Evolutionary conservation across 345 rosid species (phyloP).

Genomic region (Brassica cretica): DNA sequence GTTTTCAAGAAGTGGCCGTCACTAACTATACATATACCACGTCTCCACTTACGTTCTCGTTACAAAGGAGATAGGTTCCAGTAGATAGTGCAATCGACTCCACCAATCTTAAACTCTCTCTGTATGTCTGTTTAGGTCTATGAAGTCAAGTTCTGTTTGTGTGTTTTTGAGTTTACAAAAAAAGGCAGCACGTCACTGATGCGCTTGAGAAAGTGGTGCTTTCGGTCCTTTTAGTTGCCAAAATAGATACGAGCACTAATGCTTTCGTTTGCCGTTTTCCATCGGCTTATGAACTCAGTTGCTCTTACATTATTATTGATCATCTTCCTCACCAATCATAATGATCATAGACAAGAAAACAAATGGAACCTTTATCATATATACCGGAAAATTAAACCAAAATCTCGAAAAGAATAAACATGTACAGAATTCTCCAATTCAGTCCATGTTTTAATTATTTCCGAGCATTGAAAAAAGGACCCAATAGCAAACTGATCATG

Average conservation of each 20-base stretch:
- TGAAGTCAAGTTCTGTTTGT: background rate
- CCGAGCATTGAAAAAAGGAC: conserved; percentile 29
- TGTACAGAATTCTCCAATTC: background rate
- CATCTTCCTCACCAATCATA: background rate
- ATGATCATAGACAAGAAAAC: too few species aligned
- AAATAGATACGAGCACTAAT: conserved; percentile 33
- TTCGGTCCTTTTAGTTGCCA: conserved; percentile 47
- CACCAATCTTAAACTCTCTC: background rate
- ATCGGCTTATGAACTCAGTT: conserved; percentile 38
- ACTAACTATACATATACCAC: background rate
- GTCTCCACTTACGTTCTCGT: background rate
- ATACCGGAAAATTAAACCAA: background rate
- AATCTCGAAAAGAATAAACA: background rate
- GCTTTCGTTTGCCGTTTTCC: conserved; percentile 37
- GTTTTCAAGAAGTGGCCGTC: background rate
- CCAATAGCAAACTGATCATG: conserved; percentile 24
- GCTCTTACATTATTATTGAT: conserved; percentile 27
- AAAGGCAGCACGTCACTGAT: conserved; percentile 43
- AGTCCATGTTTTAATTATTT: background rate
- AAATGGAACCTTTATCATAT: background rate
- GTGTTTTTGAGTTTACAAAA: background rate
- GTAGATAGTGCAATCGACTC: background rate
- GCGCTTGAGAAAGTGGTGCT: conserved; percentile 44
- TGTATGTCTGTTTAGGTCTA: background rate
- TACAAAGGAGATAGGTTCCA: background rate